phyloP scores from a whole-genome alignment of 139 green algal species.

The Astrephomene gubernaculifera region DNA sequence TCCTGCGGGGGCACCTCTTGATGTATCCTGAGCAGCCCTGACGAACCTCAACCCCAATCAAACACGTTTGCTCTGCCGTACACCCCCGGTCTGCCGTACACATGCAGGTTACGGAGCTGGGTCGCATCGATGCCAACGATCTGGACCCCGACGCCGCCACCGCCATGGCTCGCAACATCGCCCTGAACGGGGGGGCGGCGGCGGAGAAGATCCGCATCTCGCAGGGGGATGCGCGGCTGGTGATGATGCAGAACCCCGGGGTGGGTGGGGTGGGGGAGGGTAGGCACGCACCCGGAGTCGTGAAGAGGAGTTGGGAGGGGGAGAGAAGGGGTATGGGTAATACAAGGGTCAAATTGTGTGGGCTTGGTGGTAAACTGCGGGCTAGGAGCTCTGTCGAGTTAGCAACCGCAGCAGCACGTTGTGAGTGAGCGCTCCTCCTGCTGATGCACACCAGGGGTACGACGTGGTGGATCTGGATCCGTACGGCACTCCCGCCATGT shows the following conservation, averaged over 20 bases:
- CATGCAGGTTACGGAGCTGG: slow-evolving; percentile 66
- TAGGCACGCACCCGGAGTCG: not conserved
- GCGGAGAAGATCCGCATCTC: slow-evolving; percentile 60
- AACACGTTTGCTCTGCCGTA: no score
- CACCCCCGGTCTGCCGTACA: not conserved
- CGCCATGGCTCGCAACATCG: slow-evolving; percentile 87
- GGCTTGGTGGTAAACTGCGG: no score
- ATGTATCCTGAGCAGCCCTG: no score
- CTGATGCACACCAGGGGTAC: slow-evolving; percentile 82
- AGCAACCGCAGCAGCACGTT: no score
- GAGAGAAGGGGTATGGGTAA: no score
- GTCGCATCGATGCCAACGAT: slow-evolving; percentile 89
- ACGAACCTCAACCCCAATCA: no score
- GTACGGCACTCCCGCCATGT: slow-evolving; percentile 92
- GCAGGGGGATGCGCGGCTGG: slow-evolving; percentile 83
- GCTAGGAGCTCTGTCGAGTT: no score
- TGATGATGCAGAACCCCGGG: slow-evolving; percentile 82
- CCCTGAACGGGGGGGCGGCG: slow-evolving; percentile 77
- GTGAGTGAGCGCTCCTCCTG: no score
- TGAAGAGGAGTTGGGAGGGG: not conserved
- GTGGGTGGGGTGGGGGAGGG: slow-evolving; percentile 11
- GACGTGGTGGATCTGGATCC: slow-evolving; percentile 97
- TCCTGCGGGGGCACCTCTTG: no score
- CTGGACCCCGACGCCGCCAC: slow-evolving; percentile 77
- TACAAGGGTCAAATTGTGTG: no score